Percentiles rank a stretch among this genome's conserved stretches.
Evolutionary conservation across 805 yeast species (phyloP).

Genomic region (Saccharomycopsis fibuligera): DNA sequence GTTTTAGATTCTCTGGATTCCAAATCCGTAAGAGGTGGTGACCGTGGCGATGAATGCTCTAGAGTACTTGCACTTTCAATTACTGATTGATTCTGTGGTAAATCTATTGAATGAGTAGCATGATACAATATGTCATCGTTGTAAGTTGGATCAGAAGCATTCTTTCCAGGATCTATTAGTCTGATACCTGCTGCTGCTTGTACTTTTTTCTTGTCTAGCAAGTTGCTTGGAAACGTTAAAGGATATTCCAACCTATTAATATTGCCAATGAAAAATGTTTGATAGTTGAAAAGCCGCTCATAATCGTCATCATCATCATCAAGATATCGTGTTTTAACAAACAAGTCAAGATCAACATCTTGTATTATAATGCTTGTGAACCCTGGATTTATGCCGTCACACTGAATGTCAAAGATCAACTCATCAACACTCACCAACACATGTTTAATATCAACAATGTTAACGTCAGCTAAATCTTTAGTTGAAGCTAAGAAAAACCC

Average conservation of each 20-base stretch:
- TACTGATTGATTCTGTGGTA: not conserved
- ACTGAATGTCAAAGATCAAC: constrained; percentile 67
- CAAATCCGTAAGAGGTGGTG: not conserved
- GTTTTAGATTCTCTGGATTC: constrained; percentile 4
- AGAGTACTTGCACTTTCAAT: not conserved
- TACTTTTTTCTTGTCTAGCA: constrained; percentile 50
- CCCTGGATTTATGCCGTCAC: constrained; percentile 85
- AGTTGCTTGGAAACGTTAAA: constrained; percentile 67
- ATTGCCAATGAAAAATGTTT: constrained; percentile 74
- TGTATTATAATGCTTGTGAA: constrained; percentile 58
- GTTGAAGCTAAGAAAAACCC: constrained; percentile 85
- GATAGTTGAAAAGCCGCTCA: constrained; percentile 26
- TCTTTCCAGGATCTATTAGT: constrained; percentile 63
- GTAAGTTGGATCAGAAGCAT: constrained; percentile 25
- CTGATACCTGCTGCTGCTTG: constrained; percentile 65
- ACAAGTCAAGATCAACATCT: constrained; percentile 72
- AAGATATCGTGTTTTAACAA: constrained; percentile 52
- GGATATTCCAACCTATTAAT: constrained; percentile 64
- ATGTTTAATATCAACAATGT: constrained; percentile 56
- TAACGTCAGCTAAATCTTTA: constrained; percentile 68
- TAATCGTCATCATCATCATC: constrained; percentile 17
- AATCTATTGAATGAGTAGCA: too few relatives aligned
- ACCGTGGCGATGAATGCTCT: not conserved
- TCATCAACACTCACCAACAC: constrained; percentile 80
- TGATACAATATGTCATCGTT: constrained; percentile 19